Conservation (phyloP, 331 rosid species). For the Arachis monticola region DNA sequence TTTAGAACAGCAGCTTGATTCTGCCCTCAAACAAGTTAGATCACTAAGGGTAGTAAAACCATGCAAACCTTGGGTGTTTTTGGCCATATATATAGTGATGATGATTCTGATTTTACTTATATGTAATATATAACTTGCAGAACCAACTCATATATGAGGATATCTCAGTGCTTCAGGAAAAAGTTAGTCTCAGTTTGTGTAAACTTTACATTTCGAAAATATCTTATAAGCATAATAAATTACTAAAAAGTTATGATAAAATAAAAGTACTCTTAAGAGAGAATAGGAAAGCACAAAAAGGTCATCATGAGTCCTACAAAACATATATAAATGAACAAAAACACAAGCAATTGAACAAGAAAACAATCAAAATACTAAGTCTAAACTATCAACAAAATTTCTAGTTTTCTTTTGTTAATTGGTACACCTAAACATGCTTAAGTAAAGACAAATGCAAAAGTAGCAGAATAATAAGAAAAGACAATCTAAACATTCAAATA, state of each 20-base stretch:
- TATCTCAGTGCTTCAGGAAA: too few relatives aligned
- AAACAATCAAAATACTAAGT: too few relatives aligned
- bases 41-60: too few relatives aligned
- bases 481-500: constrained; percentile 34
- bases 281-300: constrained; percentile 8
- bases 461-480: constrained; percentile 35
- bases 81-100: too few relatives aligned
- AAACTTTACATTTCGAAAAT: too few relatives aligned
- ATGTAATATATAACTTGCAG: too few relatives aligned
- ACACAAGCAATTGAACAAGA: neutral
- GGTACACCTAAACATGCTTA: neutral
- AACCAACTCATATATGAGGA: too few relatives aligned
- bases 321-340: neutral
- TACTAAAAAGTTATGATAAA: neutral
- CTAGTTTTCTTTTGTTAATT: neutral
- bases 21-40: too few relatives aligned
- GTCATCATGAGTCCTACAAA: constrained; percentile 1
- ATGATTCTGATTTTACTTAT: too few relatives aligned
- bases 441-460: neutral
- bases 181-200: too few relatives aligned
- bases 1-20: too few relatives aligned
- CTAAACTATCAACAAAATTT: neutral
- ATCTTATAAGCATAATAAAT: neutral
- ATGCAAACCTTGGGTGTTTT: too few relatives aligned
- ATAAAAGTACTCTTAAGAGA: neutral